These are phyloP conservation scores for Pseudomassariella vexata DNA, from an alignment of 2,329 filamentous ascomycete genomes.

Conservation along the genomic window DNA sequence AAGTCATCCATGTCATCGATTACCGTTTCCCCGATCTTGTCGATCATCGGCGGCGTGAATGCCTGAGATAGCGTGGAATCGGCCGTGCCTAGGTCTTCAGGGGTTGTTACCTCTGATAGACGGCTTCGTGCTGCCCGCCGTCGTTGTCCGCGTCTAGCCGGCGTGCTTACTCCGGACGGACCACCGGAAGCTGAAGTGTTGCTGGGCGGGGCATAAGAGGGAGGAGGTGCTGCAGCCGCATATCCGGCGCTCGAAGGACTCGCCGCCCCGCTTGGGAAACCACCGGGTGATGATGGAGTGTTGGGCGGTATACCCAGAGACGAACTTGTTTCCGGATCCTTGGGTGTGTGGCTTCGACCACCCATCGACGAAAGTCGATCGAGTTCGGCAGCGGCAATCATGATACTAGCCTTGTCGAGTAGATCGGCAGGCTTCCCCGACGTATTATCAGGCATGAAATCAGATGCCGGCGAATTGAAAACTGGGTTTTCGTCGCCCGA, in stretches of 20 bases:
- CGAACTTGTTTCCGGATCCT: too few species aligned
- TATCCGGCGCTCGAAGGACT: too few species aligned
- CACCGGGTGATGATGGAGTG: too few species aligned
- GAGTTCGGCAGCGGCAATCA: slow-evolving; percentile 19
- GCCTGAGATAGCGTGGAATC: neutral
- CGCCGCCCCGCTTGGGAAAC: too few species aligned
- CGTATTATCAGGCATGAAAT: slow-evolving; percentile 6
- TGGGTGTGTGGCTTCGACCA: slow-evolving; percentile 5
- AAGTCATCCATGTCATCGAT: neutral
- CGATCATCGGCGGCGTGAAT: too few species aligned
- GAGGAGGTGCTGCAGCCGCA: neutral
- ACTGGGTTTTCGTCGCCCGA: slow-evolving; percentile 21
- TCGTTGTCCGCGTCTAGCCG: slow-evolving; percentile 11
- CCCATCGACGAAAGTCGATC: slow-evolving; percentile 16
- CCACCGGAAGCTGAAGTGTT: neutral
- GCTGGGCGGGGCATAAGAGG: too few species aligned
- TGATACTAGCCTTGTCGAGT: slow-evolving; percentile 17
- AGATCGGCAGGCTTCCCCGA: slow-evolving; percentile 11
- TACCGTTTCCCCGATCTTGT: too few species aligned
- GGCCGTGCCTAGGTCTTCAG: slow-evolving; percentile 12
- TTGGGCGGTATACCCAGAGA: too few species aligned
- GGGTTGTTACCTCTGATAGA: slow-evolving; percentile 23
- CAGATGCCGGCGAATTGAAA: slow-evolving; percentile 12
- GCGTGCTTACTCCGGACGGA: neutral
- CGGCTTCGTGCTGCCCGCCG: slow-evolving; percentile 16